Percentiles rank a stretch among this genome's conserved stretches.
Evolutionary conservation across 2,329 filamentous ascomycete species (phyloP).

Genomic region (Pseudogymnoascus sp.): DNA sequence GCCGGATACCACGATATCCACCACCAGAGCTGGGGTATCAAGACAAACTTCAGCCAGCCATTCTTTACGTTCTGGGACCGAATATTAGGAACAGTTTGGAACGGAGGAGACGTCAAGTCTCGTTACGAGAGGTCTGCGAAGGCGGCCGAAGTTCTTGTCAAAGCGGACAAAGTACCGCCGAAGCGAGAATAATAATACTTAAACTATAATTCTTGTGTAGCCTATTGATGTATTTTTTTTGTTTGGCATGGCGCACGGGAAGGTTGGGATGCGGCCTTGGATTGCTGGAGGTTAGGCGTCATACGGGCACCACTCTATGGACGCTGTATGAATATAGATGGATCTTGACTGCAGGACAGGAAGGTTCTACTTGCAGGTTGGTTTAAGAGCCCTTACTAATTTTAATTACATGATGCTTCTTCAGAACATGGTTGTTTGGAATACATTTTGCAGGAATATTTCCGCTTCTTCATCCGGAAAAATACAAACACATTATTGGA

Average conservation of each 20-base stretch:
- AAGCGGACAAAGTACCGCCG: conserved; percentile 12
- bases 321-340: conserved; percentile 8
- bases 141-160: conserved; percentile 24
- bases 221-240: conserved; percentile 6
- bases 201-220: conserved; percentile 6
- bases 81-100: conserved; percentile 57
- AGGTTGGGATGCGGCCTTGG: conserved; percentile 7
- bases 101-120: conserved; percentile 23
- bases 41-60: conserved; percentile 84
- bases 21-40: conserved; percentile 98
- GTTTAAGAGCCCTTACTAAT: conserved; percentile 7
- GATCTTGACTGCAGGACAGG: conserved; percentile 8
- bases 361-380: conserved; percentile 9
- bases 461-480: background rate
- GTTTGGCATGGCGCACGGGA: background rate
- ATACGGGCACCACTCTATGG: conserved; percentile 4
- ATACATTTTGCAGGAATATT: conserved; percentile 3
- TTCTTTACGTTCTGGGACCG: conserved; percentile 96
- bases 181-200: conserved; percentile 10
- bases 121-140: conserved; percentile 25
- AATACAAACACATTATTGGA: conserved; percentile 3
- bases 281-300: conserved; percentile 5
- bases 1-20: conserved; percentile 96
- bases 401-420: conserved; percentile 8
- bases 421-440: conserved; percentile 8